These are phyloP conservation scores for Urtica urens DNA, from an alignment of 306 rosid genomes.

Conservation along the genomic window DNA sequence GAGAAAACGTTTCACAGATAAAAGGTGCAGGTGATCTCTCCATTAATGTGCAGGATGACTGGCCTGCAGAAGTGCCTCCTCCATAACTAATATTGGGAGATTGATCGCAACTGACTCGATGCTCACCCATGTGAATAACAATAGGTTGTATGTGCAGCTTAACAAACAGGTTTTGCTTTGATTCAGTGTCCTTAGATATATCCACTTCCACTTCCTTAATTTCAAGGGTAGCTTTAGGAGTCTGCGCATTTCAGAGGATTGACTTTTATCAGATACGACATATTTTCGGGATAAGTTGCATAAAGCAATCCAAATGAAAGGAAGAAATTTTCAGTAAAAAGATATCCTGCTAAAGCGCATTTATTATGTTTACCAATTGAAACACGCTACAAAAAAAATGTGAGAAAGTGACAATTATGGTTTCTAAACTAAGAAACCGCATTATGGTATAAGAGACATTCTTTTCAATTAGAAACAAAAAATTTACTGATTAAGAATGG, in stretches of 20 bases:
- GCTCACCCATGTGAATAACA: slow-evolving; percentile 65
- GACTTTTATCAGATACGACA: slow-evolving; percentile 19
- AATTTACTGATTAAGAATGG: too few relatives aligned
- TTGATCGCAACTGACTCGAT: slow-evolving; percentile 53
- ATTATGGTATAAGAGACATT: too few relatives aligned
- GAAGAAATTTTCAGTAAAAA: slow-evolving; percentile 11
- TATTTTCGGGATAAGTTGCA: background rate
- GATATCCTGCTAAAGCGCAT: background rate
- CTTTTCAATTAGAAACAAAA: too few relatives aligned
- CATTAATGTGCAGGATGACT: slow-evolving; percentile 35
- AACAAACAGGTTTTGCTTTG: slow-evolving; percentile 60
- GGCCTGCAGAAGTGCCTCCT: slow-evolving; percentile 45
- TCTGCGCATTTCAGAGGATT: slow-evolving; percentile 47
- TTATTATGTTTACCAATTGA: too few relatives aligned
- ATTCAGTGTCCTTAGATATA: slow-evolving; percentile 68
- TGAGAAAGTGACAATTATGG: too few relatives aligned
- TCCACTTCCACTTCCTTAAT: slow-evolving; percentile 77
- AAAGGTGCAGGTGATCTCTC: slow-evolving; percentile 62
- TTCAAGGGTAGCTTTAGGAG: slow-evolving; percentile 65
- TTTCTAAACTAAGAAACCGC: too few relatives aligned
- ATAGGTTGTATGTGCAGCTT: slow-evolving; percentile 67
- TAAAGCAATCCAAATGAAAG: background rate
- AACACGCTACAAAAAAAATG: too few relatives aligned
- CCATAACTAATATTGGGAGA: slow-evolving; percentile 45
- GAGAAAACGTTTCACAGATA: slow-evolving; percentile 61